A percentile compares a stretch with the other conserved stretches of the same genome.
These are phyloP conservation scores for Fomitopsis pinicola DNA, from an alignment of 1,284 basidiomycete species.

Conservation along the genomic window DNA sequence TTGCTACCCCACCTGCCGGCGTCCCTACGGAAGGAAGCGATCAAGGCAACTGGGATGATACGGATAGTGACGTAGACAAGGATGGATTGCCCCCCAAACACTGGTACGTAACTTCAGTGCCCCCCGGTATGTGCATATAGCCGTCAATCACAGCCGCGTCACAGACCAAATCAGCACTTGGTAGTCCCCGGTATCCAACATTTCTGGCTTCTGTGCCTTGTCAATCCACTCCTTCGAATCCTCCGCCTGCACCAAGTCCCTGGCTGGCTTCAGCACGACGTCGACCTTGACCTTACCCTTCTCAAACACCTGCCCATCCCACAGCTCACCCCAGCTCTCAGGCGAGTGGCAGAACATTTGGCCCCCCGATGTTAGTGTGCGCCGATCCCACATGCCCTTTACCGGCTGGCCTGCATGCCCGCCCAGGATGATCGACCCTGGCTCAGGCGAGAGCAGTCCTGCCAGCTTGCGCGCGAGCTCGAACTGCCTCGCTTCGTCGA, in stretches of 20 bases:
- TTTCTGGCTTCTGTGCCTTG: not conserved
- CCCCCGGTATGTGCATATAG: no score
- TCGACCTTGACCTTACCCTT: not conserved
- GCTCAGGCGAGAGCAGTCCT: constrained; percentile 30
- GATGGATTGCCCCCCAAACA: no score
- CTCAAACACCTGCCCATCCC: constrained; percentile 28
- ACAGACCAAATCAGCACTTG: not conserved
- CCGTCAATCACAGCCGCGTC: not conserved
- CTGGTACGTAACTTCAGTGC: no score
- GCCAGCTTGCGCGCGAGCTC: constrained; percentile 33
- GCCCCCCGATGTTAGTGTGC: constrained; percentile 6
- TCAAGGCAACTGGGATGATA: no score
- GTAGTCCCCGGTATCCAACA: not conserved
- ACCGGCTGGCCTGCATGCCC: constrained; percentile 19
- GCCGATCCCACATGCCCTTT: constrained; percentile 19
- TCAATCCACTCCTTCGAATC: not conserved
- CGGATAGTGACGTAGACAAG: no score
- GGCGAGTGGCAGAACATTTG: constrained; percentile 30
- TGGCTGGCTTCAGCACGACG: not conserved
- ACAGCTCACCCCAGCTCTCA: constrained; percentile 37
- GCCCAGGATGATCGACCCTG: constrained; percentile 31
- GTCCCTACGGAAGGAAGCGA: no score
- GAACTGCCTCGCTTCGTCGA: constrained; percentile 35
- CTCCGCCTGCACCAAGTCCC: no score
- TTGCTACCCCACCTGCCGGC: no score